These are phyloP conservation scores for Ganoderma resinaceum DNA, from an alignment of 1,284 basidiomycete genomes.

Conservation along the genomic window DNA sequence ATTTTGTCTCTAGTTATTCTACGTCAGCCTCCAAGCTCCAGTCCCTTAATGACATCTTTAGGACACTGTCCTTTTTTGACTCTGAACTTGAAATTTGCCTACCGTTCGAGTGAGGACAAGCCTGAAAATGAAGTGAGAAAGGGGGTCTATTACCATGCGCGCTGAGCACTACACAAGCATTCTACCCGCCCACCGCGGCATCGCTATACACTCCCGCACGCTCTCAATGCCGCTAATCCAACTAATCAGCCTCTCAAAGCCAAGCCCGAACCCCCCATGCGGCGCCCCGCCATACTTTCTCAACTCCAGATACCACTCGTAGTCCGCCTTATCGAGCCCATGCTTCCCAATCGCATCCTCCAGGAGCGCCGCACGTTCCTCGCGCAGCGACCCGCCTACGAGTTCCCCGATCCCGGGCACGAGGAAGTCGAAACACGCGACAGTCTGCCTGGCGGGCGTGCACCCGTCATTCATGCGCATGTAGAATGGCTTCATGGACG, in stretches of 20 bases:
- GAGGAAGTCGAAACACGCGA: constrained; percentile 94
- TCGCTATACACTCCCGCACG: constrained; percentile 88
- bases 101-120: background rate
- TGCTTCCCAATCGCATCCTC: constrained; percentile 56
- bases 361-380: constrained; percentile 77
- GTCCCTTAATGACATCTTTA: constrained; percentile 1
- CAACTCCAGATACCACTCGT: constrained; percentile 88
- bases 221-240: constrained; percentile 88
- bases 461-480: constrained; percentile 75
- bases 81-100: background rate
- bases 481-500: constrained; percentile 91
- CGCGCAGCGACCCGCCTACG: constrained; percentile 90
- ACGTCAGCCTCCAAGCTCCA: background rate
- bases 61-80: background rate
- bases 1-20: constrained; percentile 17
- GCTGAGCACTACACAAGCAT: constrained; percentile 59
- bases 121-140: background rate
- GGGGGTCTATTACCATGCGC: background rate
- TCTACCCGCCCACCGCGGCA: constrained; percentile 88
- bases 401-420: constrained; percentile 92
- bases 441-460: constrained; percentile 53
- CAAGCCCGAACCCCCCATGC: constrained; percentile 93
- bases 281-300: constrained; percentile 83
- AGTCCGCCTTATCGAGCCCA: constrained; percentile 62
- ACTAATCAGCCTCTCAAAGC: constrained; percentile 87